phyloP scores from a whole-genome alignment of 805 yeast genomes.

The Candida peoriensis region DNA sequence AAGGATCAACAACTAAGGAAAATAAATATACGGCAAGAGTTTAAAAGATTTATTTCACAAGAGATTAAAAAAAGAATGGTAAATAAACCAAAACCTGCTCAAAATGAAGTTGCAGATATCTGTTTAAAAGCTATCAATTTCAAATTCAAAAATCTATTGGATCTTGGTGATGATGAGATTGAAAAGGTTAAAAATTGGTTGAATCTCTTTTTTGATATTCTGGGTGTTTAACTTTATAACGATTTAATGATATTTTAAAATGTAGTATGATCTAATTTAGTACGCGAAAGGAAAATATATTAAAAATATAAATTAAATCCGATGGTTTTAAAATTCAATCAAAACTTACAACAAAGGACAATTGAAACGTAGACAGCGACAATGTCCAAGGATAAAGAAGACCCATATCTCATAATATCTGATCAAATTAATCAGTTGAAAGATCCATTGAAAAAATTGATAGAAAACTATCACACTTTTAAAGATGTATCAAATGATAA shows the following conservation, averaged over 20 bases:
- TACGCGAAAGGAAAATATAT: no score
- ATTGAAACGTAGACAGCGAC: neutral
- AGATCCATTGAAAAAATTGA: constrained; percentile 7
- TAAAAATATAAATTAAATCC: neutral
- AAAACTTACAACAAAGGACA: neutral
- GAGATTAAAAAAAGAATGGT: constrained; percentile 14
- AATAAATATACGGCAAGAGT: constrained; percentile 13
- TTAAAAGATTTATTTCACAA: constrained; percentile 13
- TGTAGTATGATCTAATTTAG: neutral
- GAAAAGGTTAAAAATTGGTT: constrained; percentile 19
- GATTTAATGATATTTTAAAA: no score
- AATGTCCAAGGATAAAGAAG: constrained; percentile 5
- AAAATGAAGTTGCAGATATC: constrained; percentile 22
- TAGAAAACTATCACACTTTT: constrained; percentile 7
- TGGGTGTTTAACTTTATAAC: constrained; percentile 12
- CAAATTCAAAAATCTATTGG: constrained; percentile 12
- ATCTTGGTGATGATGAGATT: constrained; percentile 5
- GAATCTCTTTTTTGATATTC: constrained; percentile 8
- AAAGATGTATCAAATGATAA: constrained; percentile 5
- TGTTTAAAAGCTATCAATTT: constrained; percentile 20
- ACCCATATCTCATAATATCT: constrained; percentile 8
- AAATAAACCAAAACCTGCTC: constrained; percentile 9
- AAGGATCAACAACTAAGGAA: constrained; percentile 17
- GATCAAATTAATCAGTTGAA: constrained; percentile 9
- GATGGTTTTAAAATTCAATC: neutral